These are phyloP conservation scores for Agroathelia rolfsii DNA, from an alignment of 1,284 basidiomycete species.

Conservation along the genomic window DNA sequence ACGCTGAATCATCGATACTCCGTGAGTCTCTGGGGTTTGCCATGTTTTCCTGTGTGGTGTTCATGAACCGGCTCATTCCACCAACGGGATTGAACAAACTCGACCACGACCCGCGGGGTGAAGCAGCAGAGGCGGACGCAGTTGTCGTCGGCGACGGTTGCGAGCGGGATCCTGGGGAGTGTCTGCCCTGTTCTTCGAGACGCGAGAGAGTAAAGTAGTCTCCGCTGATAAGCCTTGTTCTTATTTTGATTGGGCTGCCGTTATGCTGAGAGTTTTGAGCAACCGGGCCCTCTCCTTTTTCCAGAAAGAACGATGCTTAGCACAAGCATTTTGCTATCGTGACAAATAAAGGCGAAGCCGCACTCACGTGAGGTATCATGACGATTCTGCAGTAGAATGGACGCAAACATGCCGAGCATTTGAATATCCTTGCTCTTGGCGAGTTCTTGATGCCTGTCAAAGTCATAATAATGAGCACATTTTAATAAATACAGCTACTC, in stretches of 20 bases:
- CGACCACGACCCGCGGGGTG: constrained; percentile 61
- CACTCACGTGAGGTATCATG: constrained; percentile 19
- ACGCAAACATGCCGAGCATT: constrained; percentile 71
- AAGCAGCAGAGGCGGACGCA: constrained; percentile 21
- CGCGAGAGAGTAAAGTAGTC: constrained; percentile 43
- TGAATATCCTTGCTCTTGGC: constrained; percentile 65
- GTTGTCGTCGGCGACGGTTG: constrained; percentile 24
- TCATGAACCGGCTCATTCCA: constrained; percentile 55
- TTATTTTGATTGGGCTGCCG: constrained; percentile 13
- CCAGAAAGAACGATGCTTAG: constrained; percentile 13
- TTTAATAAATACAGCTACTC: constrained; percentile 19
- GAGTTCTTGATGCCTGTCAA: constrained; percentile 52
- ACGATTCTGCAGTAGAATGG: constrained; percentile 48
- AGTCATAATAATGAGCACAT: constrained; percentile 26
- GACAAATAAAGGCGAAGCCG: background rate
- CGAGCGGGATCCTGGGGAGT: constrained; percentile 25
- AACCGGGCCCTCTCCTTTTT: too few relatives aligned
- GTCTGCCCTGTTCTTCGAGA: constrained; percentile 20
- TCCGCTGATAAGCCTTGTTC: constrained; percentile 16
- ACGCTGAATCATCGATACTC: too few relatives aligned
- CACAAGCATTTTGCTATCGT: constrained; percentile 11
- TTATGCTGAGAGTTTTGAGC: too few relatives aligned
- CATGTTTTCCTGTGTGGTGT: constrained; percentile 40
- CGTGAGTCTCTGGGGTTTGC: too few relatives aligned
- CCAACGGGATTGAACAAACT: constrained; percentile 60